phyloP scores from a whole-genome alignment of 352 stramenopile genomes.

The Phytopythium oedochilum region DNA sequence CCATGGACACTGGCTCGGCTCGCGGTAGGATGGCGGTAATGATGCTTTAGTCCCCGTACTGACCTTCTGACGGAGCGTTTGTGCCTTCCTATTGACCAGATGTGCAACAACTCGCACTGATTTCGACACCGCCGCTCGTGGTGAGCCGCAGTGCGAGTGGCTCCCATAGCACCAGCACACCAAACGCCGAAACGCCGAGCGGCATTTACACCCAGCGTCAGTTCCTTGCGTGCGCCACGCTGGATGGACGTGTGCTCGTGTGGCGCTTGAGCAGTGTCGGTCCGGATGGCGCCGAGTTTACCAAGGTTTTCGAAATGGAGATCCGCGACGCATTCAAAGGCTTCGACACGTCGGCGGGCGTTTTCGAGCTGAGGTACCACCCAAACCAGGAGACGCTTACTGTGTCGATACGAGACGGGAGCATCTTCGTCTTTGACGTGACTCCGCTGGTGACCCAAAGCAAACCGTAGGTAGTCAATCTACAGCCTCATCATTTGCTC shows the following conservation, averaged over 20 bases:
- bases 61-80: neutral
- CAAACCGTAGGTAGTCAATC: conserved; percentile 28
- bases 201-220: conserved; percentile 27
- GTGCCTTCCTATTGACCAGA: conserved; percentile 15
- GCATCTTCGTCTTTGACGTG: conserved; percentile 66
- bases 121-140: conserved; percentile 36
- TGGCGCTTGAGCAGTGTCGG: conserved; percentile 39
- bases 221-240: conserved; percentile 47
- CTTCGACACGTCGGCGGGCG: conserved; percentile 50
- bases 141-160: conserved; percentile 28
- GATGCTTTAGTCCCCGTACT: neutral
- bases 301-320: conserved; percentile 58
- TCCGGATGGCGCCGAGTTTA: conserved; percentile 29
- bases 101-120: conserved; percentile 60
- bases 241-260: conserved; percentile 54
- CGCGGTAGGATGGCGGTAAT: conserved; percentile 19
- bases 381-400: conserved; percentile 50
- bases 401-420: conserved; percentile 54
- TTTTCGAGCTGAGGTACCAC: conserved; percentile 65
- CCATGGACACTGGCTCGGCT: conserved; percentile 51
- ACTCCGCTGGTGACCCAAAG: conserved; percentile 40
- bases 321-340: conserved; percentile 49
- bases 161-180: conserved; percentile 10
- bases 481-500: neutral
- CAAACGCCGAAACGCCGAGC: conserved; percentile 10